Evolutionary conservation across 2,329 filamentous ascomycete genomes (phyloP), one percentile per base, ranked within the genome.

Genomic region (Cladobotryum protrusum): DNA sequence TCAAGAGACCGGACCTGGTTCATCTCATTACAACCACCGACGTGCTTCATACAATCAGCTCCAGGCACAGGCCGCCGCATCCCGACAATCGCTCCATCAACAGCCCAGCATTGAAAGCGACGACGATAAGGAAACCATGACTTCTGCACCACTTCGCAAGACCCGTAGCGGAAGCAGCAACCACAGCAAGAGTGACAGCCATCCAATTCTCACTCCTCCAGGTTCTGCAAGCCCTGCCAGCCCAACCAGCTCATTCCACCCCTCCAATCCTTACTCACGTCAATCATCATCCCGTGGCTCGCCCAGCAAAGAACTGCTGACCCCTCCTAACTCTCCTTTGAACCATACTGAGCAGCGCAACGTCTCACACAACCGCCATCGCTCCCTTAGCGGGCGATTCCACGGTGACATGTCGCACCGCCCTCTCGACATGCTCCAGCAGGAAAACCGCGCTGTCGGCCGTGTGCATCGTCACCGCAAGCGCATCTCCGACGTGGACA

Each of bases 401-500:
- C 79, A 82, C 1, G 83, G 83, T 55, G 83, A 87, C 61, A 76
- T 77, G 67, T 81, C 78, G 47, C 76, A 82, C 57, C 72, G 82
- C 37, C 86, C 87, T 1, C 76, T 90, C 17, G 83, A 87, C 40
- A 77, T 82, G 50, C 72, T 89, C 59, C 75, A 75, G 54, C 74
- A 76, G 46, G 82, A 89, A 53, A 74, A 74, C 49, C 82, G 80
- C 59, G 73, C 75, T 45, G 85, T 86, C n/a, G 72, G 88, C 61
- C 81, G 83, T 45, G 79, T 80, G 2, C 84, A 86, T 64, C 76
- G 87, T 43, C 86, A 83, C 63, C 78, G 75, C 57, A 84, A 81
- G 63, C 79, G 77, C 60, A 74, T 83, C 59, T 76, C 85, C 14
- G 79, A 83, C 20, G 79, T 88, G 2, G 91, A 97, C 65, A 75